These are phyloP conservation scores for Phaffomyces opuntiae DNA, from an alignment of 805 yeast genomes.

Conservation along the genomic window DNA sequence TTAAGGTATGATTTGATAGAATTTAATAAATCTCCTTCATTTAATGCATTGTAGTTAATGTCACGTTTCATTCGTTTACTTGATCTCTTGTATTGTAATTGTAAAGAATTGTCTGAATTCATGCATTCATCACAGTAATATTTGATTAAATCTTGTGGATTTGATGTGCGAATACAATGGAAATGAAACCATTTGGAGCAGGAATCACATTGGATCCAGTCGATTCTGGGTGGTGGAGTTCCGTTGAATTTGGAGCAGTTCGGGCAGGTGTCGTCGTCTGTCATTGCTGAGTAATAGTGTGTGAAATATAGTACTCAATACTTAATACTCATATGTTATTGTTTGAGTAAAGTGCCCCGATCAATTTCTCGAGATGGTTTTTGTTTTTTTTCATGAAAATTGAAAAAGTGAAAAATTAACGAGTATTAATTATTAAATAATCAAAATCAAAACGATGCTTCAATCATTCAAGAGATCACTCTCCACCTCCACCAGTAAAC, in stretches of 20 bases:
- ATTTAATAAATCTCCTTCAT: slow-evolving; percentile 52
- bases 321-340: too few relatives aligned
- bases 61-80: slow-evolving; percentile 48
- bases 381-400: too few relatives aligned
- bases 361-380: too few relatives aligned
- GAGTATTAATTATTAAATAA: too few relatives aligned
- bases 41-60: slow-evolving; percentile 73
- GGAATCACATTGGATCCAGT: slow-evolving; percentile 56
- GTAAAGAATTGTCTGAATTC: slow-evolving; percentile 24
- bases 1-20: slow-evolving; percentile 17
- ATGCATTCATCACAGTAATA: slow-evolving; percentile 53
- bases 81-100: slow-evolving; percentile 41
- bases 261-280: slow-evolving; percentile 9
- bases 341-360: too few relatives aligned
- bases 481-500: too few relatives aligned
- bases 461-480: too few relatives aligned
- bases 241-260: slow-evolving; percentile 6
- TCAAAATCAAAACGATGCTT: too few relatives aligned
- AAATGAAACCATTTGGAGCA: slow-evolving; percentile 43
- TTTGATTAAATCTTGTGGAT: slow-evolving; percentile 32
- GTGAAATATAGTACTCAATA: too few relatives aligned
- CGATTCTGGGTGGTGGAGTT: slow-evolving; percentile 6
- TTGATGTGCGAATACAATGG: slow-evolving; percentile 37
- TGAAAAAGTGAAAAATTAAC: too few relatives aligned
- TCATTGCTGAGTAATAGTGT: not conserved